Conservation (phyloP, 2,329 filamentous ascomycete species). For the Penicillium sclerotigenum region DNA sequence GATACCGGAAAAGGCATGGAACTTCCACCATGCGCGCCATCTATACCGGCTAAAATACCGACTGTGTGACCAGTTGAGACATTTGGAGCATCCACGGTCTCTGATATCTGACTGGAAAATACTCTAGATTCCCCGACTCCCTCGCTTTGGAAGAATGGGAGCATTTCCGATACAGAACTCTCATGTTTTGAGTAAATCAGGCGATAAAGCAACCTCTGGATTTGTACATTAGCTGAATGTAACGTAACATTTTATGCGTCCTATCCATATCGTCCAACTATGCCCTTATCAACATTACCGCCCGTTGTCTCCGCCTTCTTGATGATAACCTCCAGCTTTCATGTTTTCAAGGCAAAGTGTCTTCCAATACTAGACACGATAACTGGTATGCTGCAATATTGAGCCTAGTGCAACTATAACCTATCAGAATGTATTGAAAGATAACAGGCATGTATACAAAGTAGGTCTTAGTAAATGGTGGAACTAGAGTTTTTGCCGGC, state of each 20-base stretch:
- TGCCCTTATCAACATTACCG: slow-evolving; percentile 1
- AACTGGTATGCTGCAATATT: background rate
- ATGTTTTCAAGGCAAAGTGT: background rate
- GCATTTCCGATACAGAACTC: background rate
- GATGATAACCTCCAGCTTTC: background rate
- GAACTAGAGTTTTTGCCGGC: background rate
- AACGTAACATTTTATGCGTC: background rate
- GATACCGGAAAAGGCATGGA: background rate
- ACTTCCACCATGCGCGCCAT: background rate
- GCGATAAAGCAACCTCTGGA: background rate
- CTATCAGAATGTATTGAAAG: background rate
- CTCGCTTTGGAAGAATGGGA: background rate
- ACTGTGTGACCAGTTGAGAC: background rate
- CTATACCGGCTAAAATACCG: background rate
- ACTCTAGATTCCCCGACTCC: background rate
- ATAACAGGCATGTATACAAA: background rate
- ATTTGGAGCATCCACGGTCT: background rate
- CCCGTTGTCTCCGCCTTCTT: slow-evolving; percentile 14
- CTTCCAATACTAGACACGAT: too few species aligned
- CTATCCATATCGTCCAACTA: slow-evolving; percentile 6
- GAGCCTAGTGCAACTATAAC: background rate
- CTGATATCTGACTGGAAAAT: background rate
- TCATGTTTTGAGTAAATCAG: background rate
- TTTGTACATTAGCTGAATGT: slow-evolving; percentile 4
- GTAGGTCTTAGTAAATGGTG: background rate